Evolutionary conservation across 495 filamentous ascomycete genomes (phyloP), one percentile per base, ranked within the genome.

Genomic region (Penicillium steckii): DNA sequence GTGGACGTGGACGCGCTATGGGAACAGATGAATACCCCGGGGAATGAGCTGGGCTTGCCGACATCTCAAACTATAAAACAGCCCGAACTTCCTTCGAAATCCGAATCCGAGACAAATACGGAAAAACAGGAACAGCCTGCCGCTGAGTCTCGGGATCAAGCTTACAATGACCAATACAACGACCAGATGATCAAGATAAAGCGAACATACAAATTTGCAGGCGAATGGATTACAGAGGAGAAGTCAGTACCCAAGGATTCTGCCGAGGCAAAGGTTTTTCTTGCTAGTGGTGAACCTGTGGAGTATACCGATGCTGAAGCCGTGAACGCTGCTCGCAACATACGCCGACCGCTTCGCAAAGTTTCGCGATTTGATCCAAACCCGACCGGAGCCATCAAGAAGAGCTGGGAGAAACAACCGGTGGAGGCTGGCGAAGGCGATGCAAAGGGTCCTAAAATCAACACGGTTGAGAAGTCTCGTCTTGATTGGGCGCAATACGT

Each of bases 401-500:
- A 79, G 66, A 75, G 72, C 66, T 72, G 73, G 76, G 66, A 73
- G 68, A 74, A 72, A 61, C 67, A 60, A 8, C 27, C 52, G 23
- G 25, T 61, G 1, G 67, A 66, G 29, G 40, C 47, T 21, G 48
- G 47, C 40, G 62, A 61, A 33, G 61, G 64, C 26, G 66, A 72
- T 55, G 76, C 77, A 4, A 80, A 80, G 50, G 86, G 88, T 41
- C 84, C 86, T 64, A 97, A 97, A 64, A 80, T 97, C 63, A 97
- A 96, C 66, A 95, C 92, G 1, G 87, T 98, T 19, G 91, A 97
- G 73, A 98, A 98, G 76, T 92, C 88, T 29, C 79, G 89, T 44
- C 79, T 96, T 73, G 94, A 98, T 66, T 98, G 94, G 94, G 90
- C 90, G 3, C 86, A 86, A 37, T 95, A 89, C 61, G 95, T 97